A percentile compares a stretch with the other conserved stretches of the same genome.
Conservation (phyloP, 345 rosid genomes). For the Eucalyptus sideroxylon region DNA sequence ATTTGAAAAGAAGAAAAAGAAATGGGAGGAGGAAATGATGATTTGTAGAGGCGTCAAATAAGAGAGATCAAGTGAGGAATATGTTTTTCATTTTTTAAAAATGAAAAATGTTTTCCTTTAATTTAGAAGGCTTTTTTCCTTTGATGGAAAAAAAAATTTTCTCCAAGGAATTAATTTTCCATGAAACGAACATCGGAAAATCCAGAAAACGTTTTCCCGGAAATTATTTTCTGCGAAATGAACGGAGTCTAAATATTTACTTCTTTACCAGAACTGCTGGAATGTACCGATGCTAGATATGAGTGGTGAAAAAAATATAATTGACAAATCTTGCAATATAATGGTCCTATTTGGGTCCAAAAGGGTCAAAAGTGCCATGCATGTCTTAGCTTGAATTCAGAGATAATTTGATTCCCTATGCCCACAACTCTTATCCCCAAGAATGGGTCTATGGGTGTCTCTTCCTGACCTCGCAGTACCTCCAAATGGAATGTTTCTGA, state of each 20-base stretch:
- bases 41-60: too few species aligned
- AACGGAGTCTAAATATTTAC: background rate
- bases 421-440: background rate
- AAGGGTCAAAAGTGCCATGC: background rate
- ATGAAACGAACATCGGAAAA: fast-evolving
- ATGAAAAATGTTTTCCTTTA: fast-evolving
- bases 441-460: background rate
- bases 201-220: fast-evolving
- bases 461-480: background rate
- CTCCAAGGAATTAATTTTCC: fast-evolving
- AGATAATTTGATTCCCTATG: background rate
- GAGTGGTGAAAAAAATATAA: background rate
- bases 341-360: background rate
- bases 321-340: background rate
- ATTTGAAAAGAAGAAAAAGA: too few species aligned
- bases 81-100: too few species aligned
- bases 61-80: too few species aligned
- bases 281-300: background rate
- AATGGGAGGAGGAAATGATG: too few species aligned
- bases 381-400: background rate
- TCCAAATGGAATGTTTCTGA: background rate
- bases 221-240: fast-evolving
- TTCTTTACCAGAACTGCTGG: background rate
- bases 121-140: too few species aligned
- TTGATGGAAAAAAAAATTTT: too few species aligned